Evolutionary conservation across 164 flowering plant species (phyloP), one percentile per base, ranked within the genome.

Genomic region (Amborella trichopoda): DNA sequence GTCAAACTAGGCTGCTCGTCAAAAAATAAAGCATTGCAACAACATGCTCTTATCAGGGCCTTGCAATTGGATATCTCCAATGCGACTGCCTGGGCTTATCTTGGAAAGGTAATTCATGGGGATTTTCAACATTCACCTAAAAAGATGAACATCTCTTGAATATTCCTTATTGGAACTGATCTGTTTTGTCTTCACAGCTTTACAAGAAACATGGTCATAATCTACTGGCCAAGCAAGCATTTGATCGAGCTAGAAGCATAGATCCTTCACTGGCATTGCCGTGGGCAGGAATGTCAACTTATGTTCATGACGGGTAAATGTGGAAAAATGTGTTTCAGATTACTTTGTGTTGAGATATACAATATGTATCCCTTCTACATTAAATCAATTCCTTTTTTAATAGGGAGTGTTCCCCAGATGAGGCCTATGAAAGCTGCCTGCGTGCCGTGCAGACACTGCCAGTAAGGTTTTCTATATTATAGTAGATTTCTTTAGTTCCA

Each of bases 211-310:
- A 58, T 57, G 79, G 68, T 44, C 68, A 74, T 44, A 68, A 56
- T 50, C 58, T 61, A 53, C 61, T 83, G 70, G 74, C 88, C 19
- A 67, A 62, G 47, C 83, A 73, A 62, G 83, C 96, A 40, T 87
- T 91, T 77, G 95, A 91, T 66, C 80, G 64, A 70, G 84, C 94
- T 33, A 77, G 99, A 68, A 87, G 99, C 61, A 77, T 87, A 64
- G 96, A 91, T 73, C 99, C 99, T 61, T 78, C 81, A 23, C 84
- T 91, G 63, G 77, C 99, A 41, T 66, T 91, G 50, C 96, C 99
- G 47, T 87, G 99, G 99, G 99, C 99, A 11, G 87, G 93, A 70
- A 86, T 90, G 95, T 73, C 96, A 42, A 75, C 77, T 39, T 83
- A 80, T 71, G 48, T 54, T 41, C 40, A 53, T 60, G 46, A 63